Evolutionary conservation across 371 early-diverging fungal species (phyloP), one percentile per base, ranked within the genome.

Genomic region (Actinomortierella wolfii): DNA sequence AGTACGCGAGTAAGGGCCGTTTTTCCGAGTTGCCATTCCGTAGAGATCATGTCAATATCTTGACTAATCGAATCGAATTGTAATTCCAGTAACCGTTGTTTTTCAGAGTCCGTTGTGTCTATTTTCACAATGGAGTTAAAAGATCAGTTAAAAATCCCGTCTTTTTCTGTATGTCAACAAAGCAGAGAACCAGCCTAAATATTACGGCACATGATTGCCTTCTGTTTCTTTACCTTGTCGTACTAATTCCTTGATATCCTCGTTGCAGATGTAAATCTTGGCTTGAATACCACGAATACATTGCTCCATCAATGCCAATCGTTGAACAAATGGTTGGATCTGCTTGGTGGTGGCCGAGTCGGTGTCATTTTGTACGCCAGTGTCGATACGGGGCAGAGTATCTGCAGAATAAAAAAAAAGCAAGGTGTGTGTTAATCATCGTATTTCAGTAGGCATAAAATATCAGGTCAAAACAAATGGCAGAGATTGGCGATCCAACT

Each of bases 11-110:
- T 46, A 21, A 78, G 69, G n/a, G 75, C 74, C 20, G 59, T 55
- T 60, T 74, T 76, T 56, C 79, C 77, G 18, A 64, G 52, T 59
- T 78, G 69, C 79, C 79, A 78, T 64, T 78, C 79, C 7, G 68
- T 43, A 14, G 69, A 62, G 64, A 78, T 76, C 66, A 68, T 76
- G 23, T 57, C 55, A 44, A 78, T 65, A 61, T 78, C 79, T 56
- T 69, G 66, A 26, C 68, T 73, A 26, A 78, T 74, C 18, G 79
- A 76, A 15, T 76, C 65, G 23, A 58, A 78, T 57, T 78, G 79
- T 17, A 59, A 26, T 53, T 76, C 74, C 56, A 76, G 20, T 50
- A 78, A 26, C 2, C 51, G 53, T 39, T 68, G 69, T 41, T 62
- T 73, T 46, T 78, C 69, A 18, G 26, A 39, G 20, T 68, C 75